Evolutionary conservation across 2,329 filamentous ascomycete genomes (phyloP).

Genomic region (Colletotrichum sublineola): DNA sequence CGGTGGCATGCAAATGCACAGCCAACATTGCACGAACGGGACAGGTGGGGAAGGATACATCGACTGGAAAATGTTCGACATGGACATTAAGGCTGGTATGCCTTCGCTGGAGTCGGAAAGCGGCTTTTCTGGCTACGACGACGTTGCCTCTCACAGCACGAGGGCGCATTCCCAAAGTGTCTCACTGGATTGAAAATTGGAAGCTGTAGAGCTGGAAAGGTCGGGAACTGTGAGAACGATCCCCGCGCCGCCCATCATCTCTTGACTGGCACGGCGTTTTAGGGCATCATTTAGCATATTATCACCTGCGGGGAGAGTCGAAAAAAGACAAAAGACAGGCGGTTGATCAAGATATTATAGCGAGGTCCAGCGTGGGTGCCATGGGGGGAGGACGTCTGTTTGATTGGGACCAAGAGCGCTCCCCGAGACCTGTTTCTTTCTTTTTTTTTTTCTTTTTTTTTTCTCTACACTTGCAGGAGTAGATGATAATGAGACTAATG

Average conservation of each 20-base stretch:
- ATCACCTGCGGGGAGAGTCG: too few species aligned
- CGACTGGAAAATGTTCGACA: constrained; percentile 32
- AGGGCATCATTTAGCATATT: too few species aligned
- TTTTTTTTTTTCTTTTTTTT: neutral
- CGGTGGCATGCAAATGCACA: neutral
- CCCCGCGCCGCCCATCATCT: neutral
- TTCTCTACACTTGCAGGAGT: neutral
- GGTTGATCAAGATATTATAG: neutral
- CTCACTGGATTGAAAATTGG: neutral
- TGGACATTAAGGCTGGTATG: neutral
- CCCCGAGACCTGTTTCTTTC: neutral
- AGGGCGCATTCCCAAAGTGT: constrained; percentile 13
- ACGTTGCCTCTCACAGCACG: constrained; percentile 13
- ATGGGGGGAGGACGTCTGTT: constrained; percentile 2
- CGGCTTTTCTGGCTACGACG: constrained; percentile 27
- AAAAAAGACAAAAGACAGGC: neutral
- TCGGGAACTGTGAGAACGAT: neutral
- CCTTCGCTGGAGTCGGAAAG: constrained; percentile 7
- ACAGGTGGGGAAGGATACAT: neutral
- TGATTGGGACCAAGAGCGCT: neutral
- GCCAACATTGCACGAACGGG: neutral
- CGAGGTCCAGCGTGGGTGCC: constrained; percentile 10
- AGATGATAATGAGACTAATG: constrained; percentile 20
- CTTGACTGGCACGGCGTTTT: neutral
- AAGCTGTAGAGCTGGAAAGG: neutral